Evolutionary conservation across 441 rosid genomes (phyloP), one percentile per base, ranked within the genome.

Genomic region (Populus trichocarpa): DNA sequence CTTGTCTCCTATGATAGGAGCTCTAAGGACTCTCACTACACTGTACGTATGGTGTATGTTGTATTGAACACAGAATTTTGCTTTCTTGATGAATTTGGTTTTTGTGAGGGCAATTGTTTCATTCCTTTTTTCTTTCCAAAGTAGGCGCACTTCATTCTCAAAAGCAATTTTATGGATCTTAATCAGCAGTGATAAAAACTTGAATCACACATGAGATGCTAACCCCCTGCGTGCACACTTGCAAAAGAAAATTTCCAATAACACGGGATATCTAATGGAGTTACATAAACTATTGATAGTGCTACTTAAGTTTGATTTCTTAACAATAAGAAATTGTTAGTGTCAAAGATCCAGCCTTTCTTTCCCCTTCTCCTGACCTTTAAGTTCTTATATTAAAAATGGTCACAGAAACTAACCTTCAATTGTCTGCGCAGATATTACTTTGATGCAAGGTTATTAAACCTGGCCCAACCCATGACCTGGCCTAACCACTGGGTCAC

Each of bases 1-100:
- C 18, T 86, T 95, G 81, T 87, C 97, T 40, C 88, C 97, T 14
- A 84, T 77, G 84, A 74, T 93, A 72, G 98, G 96, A 78, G 79
- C 85, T 71, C 82, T 95, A 71, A 85, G 26, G 73, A 86, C 78
- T 35, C 98, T 95, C 80, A 63, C 81, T 72, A 84, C 98, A 70
- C 92, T 93, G 98, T 93, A 88, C 72, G 98, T 87, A 70, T 69
- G 82, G 69, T 75, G 12, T 72, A 70, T 67, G 36, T 26, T 77
- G 64, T 68, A 70, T 42, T 40, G 59, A 65, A 65, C 73, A 18
- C 35, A n/a, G n/a, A 30, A 30, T 68, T 30, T 16, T 11, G 8
- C 20, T 5, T 68, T n/a, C 57, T 16, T 33, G 40, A 30, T 68
- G 11, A 32, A 68, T 26, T 30, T 68, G 40, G 35, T 18, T 13